phyloP scores from a whole-genome alignment of 2,329 filamentous ascomycete species.

The Penicillium olsonii region DNA sequence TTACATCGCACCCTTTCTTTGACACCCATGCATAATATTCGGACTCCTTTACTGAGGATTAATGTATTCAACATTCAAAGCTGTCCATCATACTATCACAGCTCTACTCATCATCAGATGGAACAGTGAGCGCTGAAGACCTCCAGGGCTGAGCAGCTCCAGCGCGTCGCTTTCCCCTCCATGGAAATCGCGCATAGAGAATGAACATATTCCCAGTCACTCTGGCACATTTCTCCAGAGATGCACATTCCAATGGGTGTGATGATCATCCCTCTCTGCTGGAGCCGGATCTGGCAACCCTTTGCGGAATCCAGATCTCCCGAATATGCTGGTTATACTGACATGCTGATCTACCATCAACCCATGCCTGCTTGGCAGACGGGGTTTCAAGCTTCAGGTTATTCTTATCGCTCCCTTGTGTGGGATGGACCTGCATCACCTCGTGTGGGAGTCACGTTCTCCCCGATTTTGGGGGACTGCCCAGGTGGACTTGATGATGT shows the following conservation, averaged over 20 bases:
- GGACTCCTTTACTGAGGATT: too few relatives aligned
- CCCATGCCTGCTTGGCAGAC: not conserved
- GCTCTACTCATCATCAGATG: not conserved
- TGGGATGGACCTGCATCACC: slow-evolving; percentile 8
- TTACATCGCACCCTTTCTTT: too few relatives aligned
- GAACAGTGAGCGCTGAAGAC: not conserved
- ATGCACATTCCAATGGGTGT: slow-evolving; percentile 9
- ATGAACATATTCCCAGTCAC: not conserved
- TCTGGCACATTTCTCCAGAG: not conserved
- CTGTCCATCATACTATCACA: not conserved
- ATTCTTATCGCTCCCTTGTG: not conserved
- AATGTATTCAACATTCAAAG: not conserved
- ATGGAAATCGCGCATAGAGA: slow-evolving; percentile 10
- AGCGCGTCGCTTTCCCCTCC: slow-evolving; percentile 5
- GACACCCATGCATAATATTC: too few relatives aligned
- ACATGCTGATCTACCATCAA: not conserved
- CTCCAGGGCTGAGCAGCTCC: not conserved
- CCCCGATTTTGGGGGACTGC: not conserved
- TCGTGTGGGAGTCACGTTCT: slow-evolving; percentile 6
- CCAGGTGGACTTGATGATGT: too few relatives aligned
- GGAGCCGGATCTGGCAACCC: slow-evolving; percentile 2
- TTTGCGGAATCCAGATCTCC: not conserved
- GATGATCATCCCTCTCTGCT: not conserved
- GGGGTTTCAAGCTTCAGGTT: not conserved
- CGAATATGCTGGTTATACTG: not conserved